Evolutionary conservation across 257 asterid genomes (phyloP), one percentile per base, ranked within the genome.

Genomic region (Solanum sitiens): DNA sequence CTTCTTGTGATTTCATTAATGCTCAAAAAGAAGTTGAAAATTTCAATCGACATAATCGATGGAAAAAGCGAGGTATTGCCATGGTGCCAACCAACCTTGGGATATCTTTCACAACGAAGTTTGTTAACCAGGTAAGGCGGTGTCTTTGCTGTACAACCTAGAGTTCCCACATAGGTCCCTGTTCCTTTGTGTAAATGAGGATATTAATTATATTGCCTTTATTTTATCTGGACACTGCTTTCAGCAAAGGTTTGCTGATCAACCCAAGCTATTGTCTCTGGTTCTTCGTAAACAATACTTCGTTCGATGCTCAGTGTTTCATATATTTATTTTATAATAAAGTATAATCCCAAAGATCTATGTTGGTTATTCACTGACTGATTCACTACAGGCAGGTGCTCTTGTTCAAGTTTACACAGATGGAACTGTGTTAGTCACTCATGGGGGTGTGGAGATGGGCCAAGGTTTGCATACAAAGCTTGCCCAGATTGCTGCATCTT

Each of bases 401-500:
- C 98, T 97, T 86, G 98, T 97, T 90, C 98, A 97, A 83, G 95
- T 97, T 16, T 97, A 97, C 91, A 97, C 98, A 8, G 99, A 97
- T 91, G 99, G 99, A 90, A 97, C 99, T 59, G 98, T 95, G 88
- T 90, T 97, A 88, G 98, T 97, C 63, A 97, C 98, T 45, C 99
- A 97, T 72, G 99, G 99, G 13, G 99, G 99, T 77, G 98, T 97
- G 45, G 99, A 97, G 91, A 97, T 97, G 99, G 99, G 99, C 79
- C 99, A 97, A 88, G 98, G 99, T 88, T 92, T 97, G 94, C 98
- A 97, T 90, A 97, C 99, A 72, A 97, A 97, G 92, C 93, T 97
- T 84, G 98, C 98, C 68, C 99, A 97, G 91, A 90, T 97, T 84
- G 98, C 99, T 89, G 98, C 99, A 18, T 93, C 99, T 79, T 91